Evolutionary conservation across 306 rosid species (phyloP).

Genomic region (Cucurbita pepo): DNA sequence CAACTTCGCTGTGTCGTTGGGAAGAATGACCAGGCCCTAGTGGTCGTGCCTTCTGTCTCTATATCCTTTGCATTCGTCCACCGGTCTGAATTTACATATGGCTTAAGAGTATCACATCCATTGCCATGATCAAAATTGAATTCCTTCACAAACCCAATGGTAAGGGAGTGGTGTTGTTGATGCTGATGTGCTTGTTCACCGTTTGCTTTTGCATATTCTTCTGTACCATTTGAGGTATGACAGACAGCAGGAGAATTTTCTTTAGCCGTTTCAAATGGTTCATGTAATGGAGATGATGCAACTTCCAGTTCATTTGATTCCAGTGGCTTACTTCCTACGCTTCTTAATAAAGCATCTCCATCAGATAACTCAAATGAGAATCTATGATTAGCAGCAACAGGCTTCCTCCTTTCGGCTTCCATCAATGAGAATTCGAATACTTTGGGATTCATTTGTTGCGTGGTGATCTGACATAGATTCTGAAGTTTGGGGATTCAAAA

Average conservation of each 20-base stretch:
- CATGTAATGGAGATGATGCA: slow-evolving; percentile 12
- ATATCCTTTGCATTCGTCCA: slow-evolving; percentile 81
- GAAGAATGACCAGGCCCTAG: slow-evolving; percentile 73
- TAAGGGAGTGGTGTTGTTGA: slow-evolving; percentile 38
- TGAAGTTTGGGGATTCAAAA: slow-evolving; percentile 8
- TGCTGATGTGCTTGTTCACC: slow-evolving; percentile 20
- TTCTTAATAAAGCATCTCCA: slow-evolving; percentile 13
- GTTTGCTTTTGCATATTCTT: slow-evolving; percentile 14
- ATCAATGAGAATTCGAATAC: not conserved
- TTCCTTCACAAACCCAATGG: slow-evolving; percentile 58
- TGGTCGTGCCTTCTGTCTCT: slow-evolving; percentile 28
- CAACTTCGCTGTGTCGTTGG: slow-evolving; percentile 44
- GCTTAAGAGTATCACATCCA: slow-evolving; percentile 20
- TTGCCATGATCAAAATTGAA: slow-evolving; percentile 76
- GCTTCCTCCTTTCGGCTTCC: not conserved
- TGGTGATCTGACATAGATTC: slow-evolving; percentile 8
- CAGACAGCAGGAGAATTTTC: slow-evolving; percentile 6
- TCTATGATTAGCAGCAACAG: slow-evolving; percentile 10
- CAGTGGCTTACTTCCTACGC: slow-evolving; percentile 20
- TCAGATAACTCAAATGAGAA: slow-evolving; percentile 27
- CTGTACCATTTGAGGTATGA: slow-evolving; percentile 23
- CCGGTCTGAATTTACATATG: slow-evolving; percentile 53
- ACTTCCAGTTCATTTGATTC: slow-evolving; percentile 23
- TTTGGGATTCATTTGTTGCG: slow-evolving; percentile 4
- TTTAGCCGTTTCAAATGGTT: not conserved